A percentile compares a stretch with the other conserved stretches of the same genome.
These are phyloP conservation scores for Phytophthora agathidicida DNA, from an alignment of 352 stramenopile genomes.

Conservation along the genomic window DNA sequence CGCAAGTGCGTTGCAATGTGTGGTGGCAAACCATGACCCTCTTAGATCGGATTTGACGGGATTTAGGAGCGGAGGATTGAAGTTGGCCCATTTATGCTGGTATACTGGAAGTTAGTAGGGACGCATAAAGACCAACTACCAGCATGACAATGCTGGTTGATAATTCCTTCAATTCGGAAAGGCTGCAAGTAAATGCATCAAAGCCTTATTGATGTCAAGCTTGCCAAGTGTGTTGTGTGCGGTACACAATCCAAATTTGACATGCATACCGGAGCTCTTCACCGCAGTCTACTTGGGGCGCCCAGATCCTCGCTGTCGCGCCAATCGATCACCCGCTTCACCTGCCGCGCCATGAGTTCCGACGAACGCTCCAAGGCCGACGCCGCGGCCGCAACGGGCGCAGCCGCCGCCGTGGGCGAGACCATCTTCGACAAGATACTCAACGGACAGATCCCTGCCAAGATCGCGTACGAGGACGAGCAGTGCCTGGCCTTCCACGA, in stretches of 20 bases:
- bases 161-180: too few species aligned
- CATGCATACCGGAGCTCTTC: slow-evolving; percentile 34
- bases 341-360: slow-evolving; percentile 51
- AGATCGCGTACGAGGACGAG: slow-evolving; percentile 97
- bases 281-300: slow-evolving; percentile 15
- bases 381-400: slow-evolving; percentile 34
- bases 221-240: too few species aligned
- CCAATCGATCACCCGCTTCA: slow-evolving; percentile 10
- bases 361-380: slow-evolving; percentile 74
- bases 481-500: slow-evolving; percentile 98
- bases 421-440: slow-evolving; percentile 99
- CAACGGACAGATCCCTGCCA: slow-evolving; percentile 92
- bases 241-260: neutral
- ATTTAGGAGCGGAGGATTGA: slow-evolving; percentile 16
- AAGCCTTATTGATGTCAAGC: too few species aligned
- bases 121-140: neutral
- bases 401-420: slow-evolving; percentile 57
- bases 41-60: slow-evolving; percentile 1
- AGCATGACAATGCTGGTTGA: neutral
- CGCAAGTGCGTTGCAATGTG: slow-evolving; percentile 36
- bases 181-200: too few species aligned
- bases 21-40: slow-evolving; percentile 31
- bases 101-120: neutral
- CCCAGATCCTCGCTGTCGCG: slow-evolving; percentile 9
- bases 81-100: slow-evolving; percentile 1